Conservation (phyloP, 495 filamentous ascomycete species). For the Aspergillus affinis region DNA sequence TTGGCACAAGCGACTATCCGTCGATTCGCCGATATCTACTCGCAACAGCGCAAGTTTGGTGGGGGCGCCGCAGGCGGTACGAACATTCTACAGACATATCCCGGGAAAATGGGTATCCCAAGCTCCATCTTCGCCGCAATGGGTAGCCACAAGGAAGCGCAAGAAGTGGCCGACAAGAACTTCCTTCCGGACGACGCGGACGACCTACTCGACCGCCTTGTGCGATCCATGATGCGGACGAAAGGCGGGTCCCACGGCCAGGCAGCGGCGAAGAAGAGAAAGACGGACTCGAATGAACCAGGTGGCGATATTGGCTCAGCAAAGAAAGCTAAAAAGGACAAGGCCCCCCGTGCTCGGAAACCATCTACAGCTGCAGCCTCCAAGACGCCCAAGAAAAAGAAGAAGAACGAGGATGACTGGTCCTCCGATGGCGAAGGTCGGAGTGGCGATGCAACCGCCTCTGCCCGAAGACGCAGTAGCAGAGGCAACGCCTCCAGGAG, state of each 20-base stretch:
- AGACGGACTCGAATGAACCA: constrained; percentile 39
- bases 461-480: constrained; percentile 43
- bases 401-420: constrained; percentile 44
- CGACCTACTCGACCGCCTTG: constrained; percentile 69
- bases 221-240: constrained; percentile 45
- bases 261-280: constrained; percentile 44
- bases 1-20: constrained; percentile 80
- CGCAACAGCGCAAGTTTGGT: constrained; percentile 48
- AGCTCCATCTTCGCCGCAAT: constrained; percentile 73
- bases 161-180: constrained; percentile 78
- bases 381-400: constrained; percentile 48
- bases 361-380: constrained; percentile 37
- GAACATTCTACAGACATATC: constrained; percentile 73
- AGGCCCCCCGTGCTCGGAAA: constrained; percentile 31
- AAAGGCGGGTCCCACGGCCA: constrained; percentile 32
- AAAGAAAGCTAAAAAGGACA: constrained; percentile 36
- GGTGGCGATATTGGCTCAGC: constrained; percentile 31
- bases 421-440: constrained; percentile 37
- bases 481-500: constrained; percentile 27
- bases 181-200: constrained; percentile 81
- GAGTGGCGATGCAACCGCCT: constrained; percentile 18
- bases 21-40: constrained; percentile 67
- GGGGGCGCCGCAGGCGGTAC: constrained; percentile 66
- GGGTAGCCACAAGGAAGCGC: constrained; percentile 72
- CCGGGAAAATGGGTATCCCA: constrained; percentile 78